Percentiles rank a stretch among this genome's conserved stretches.
phyloP scores from a whole-genome alignment of 2,329 filamentous ascomycete genomes.

The Laburnicola sp. region DNA sequence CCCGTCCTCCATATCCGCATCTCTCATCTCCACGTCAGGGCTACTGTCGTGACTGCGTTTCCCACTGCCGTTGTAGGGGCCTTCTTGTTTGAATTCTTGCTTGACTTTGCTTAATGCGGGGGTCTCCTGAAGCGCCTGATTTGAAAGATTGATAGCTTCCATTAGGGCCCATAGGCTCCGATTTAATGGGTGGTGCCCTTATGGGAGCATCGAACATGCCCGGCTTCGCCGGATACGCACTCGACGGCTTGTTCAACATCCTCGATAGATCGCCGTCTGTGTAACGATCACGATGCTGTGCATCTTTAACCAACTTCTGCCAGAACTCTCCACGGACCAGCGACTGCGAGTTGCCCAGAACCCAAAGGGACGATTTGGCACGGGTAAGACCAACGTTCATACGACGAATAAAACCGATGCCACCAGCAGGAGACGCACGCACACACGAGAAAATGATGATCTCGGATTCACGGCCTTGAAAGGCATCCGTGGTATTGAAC shows the following conservation, averaged over 20 bases:
- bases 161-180: constrained; percentile 29
- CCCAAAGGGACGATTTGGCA: constrained; percentile 95
- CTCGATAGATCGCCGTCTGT: constrained; percentile 66
- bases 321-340: constrained; percentile 88
- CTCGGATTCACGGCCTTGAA: constrained; percentile 94
- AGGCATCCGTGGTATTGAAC: constrained; percentile 98
- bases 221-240: constrained; percentile 38
- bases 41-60: constrained; percentile 74
- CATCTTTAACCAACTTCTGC: constrained; percentile 82
- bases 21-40: constrained; percentile 66
- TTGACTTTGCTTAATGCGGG: too few species aligned
- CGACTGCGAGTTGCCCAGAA: constrained; percentile 87
- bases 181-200: constrained; percentile 24
- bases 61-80: constrained; percentile 74
- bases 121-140: too few species aligned
- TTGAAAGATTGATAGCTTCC: constrained; percentile 29
- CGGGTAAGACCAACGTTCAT: constrained; percentile 99
- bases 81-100: constrained; percentile 55
- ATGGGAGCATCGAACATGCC: constrained; percentile 29
- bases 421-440: constrained; percentile 85
- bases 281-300: constrained; percentile 72
- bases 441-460: constrained; percentile 99
- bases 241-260: constrained; percentile 59
- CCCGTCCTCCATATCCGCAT: constrained; percentile 37
- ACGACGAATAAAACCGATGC: constrained; percentile 96